Evolutionary conservation across 225 moss, liverwort and hornwort species (phyloP).

Genomic region (Thuidium tamariscinum): DNA sequence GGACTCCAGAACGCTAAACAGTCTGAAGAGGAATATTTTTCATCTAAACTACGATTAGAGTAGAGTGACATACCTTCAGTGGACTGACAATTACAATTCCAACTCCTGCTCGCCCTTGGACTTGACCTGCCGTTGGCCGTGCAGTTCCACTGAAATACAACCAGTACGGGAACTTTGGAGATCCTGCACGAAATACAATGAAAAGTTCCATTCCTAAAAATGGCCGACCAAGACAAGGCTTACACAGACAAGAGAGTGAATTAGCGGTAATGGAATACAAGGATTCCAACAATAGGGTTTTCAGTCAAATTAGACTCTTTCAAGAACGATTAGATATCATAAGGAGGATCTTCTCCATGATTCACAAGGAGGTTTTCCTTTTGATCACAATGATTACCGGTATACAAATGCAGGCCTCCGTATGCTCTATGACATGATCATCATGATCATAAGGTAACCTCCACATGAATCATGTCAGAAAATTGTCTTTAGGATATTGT

Average conservation of each 20-base stretch:
- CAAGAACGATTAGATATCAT: neutral
- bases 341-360: neutral
- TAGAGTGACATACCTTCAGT: conserved; percentile 12
- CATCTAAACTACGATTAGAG: neutral
- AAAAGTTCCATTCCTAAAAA: neutral
- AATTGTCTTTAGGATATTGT: neutral
- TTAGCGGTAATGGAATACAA: neutral
- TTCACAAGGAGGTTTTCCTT: neutral
- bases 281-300: neutral
- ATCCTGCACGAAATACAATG: conserved; percentile 13
- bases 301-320: neutral
- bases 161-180: conserved; percentile 40
- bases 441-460: neutral
- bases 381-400: neutral
- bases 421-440: neutral
- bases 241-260: neutral
- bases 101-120: conserved; percentile 37
- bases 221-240: neutral
- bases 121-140: conserved; percentile 20
- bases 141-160: conserved; percentile 41
- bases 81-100: conserved; percentile 41
- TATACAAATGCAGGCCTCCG: neutral
- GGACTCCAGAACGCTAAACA: neutral
- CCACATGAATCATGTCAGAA: neutral
- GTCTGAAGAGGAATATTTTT: neutral